A percentile compares a stretch with the other conserved stretches of the same genome.
These are phyloP conservation scores for Claviceps capensis DNA, from an alignment of 2,329 filamentous ascomycete genomes.

Conservation along the genomic window DNA sequence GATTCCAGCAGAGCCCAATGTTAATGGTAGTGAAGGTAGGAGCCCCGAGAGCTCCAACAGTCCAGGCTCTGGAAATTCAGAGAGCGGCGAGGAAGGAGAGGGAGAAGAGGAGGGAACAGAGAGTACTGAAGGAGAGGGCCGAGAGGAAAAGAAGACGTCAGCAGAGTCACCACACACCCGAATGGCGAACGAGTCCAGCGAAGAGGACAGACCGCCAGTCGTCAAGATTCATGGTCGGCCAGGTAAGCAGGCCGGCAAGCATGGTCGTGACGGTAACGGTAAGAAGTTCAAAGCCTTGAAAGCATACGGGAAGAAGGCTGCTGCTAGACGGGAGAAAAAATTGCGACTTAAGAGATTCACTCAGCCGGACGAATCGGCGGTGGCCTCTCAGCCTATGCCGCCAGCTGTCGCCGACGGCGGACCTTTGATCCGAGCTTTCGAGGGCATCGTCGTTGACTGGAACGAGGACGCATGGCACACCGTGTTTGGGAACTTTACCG, in stretches of 20 bases:
- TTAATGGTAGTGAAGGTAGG: conserved; percentile 34
- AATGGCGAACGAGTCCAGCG: conserved; percentile 46
- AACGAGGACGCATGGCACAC: conserved; percentile 52
- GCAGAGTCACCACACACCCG: conserved; percentile 28
- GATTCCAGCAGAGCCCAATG: conserved; percentile 23
- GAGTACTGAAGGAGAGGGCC: conserved; percentile 29
- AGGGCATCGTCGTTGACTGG: conserved; percentile 85
- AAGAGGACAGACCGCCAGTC: conserved; percentile 30
- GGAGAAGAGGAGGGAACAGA: conserved; percentile 20
- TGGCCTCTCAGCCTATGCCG: conserved; percentile 23
- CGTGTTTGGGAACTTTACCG: conserved; percentile 45
- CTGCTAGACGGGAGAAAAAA: conserved; percentile 33
- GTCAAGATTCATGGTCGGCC: conserved; percentile 9
- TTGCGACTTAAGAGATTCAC: conserved; percentile 23
- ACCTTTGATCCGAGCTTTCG: conserved; percentile 63
- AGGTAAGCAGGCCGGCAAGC: conserved; percentile 13
- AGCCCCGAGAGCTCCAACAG: conserved; percentile 35
- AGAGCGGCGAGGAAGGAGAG: conserved; percentile 37
- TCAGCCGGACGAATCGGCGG: conserved; percentile 14
- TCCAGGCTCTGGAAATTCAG: conserved; percentile 34
- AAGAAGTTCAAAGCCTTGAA: conserved; percentile 34
- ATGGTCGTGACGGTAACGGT: conserved; percentile 20
- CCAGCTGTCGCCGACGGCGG: conserved; percentile 33
- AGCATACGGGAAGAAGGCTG: conserved; percentile 34
- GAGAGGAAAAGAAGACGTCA: conserved; percentile 28